Base-by-base conservation (phyloP, 345 rosid species). In the Kernera saxatilis region DNA sequence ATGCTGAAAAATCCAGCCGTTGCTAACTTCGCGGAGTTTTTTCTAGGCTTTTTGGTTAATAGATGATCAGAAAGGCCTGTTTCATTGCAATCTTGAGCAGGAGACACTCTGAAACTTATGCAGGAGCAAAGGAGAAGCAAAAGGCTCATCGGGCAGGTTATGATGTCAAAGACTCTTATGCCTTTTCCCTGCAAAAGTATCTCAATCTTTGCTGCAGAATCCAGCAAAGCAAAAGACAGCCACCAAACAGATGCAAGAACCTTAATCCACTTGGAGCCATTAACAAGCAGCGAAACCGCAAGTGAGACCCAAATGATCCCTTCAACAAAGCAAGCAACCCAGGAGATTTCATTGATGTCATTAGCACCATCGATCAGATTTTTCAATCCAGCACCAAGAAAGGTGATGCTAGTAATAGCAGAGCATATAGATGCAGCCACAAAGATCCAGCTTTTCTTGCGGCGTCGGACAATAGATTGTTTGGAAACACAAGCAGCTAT, bases 301-400 rank as follows among this genome's bases (percentile, higher is more conserved):
- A 88, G 53, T 2, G 93, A 84, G 26, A 80, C 25, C 96, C 96
- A 90, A 69, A 81, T 53, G 15, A 84, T 35, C 48, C 88, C 92
- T 80, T 89, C 72, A 33, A 80, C 71, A 53, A 86, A 58, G 73
- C 61, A 49, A 74, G 72, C 36, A 64, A 74, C 72, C 87, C 81
- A 82, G 6, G 33, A 43, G 39, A 44, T 35, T 14, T 61, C 22
- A 56, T 48, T 59, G 29, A 53, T 52, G 5, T 41, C 69, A n/a
- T 54, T 44, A 23, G 17, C 35, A 56, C 61, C 62, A 3, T 49
- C 35, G 61, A 59, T n/a, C 5, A 83, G 74, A 62, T 53, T 61
- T 83, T 81, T 79, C 13, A 86, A 70, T 45, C 86, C 88, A 51
- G 17, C 32, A 48, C 80, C 69, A 23, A 86, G 19, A 52, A 62